Base-by-base conservation (phyloP, 768 basidiomycete species). In the Cystobasidiopsis lactophilus region DNA sequence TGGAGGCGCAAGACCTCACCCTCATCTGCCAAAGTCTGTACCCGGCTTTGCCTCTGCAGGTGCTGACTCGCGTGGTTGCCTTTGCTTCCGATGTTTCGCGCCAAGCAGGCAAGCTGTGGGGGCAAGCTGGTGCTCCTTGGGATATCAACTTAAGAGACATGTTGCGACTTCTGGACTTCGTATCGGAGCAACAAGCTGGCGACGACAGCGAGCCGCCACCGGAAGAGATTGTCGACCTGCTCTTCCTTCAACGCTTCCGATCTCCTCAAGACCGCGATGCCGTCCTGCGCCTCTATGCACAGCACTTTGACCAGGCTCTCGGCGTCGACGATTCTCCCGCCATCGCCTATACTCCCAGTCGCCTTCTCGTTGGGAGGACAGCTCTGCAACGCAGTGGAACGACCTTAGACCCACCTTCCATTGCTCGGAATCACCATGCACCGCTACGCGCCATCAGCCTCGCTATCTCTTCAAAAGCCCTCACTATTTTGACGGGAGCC, bases 141-240 rank as follows among this genome's bases (percentile, higher is more conserved):
- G 91, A 98, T 64, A 93, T 96, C 71, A 98, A 98, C 64, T 72
- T 98, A 29, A 82, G 91, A 14, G 91, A 98, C 66, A 72, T 95
- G 52, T 75, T 85, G 53, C 77, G 93, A 41, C n/a, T 23, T 13
- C 77, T 80, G 31, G 71, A 71, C 0, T 74, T 71, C 37, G 52
- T 69, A 14, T 63, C 68, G 31, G 67, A 69, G 51, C 46, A 31
- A 1, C 46, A 50, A 3, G 50, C 31, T 64, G 63, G 37, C 58
- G 58, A 43, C n/a, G 52, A 48, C 72, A 78, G 62, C 80, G 73
- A 78, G 31, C 75, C 77, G 60, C 70, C 89, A 13, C 23, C 14
- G n/a, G 23, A 26, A 9, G 10, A 21, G 5, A 7, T 27, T 9
- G 45, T 27, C 5, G 72, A 75, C 4, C 74, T 75, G 37, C 69